Percentiles rank a stretch among this genome's conserved stretches.
Evolutionary conservation across 352 stramenopile species (phyloP).

Genomic region (Pythium aristosporum): DNA sequence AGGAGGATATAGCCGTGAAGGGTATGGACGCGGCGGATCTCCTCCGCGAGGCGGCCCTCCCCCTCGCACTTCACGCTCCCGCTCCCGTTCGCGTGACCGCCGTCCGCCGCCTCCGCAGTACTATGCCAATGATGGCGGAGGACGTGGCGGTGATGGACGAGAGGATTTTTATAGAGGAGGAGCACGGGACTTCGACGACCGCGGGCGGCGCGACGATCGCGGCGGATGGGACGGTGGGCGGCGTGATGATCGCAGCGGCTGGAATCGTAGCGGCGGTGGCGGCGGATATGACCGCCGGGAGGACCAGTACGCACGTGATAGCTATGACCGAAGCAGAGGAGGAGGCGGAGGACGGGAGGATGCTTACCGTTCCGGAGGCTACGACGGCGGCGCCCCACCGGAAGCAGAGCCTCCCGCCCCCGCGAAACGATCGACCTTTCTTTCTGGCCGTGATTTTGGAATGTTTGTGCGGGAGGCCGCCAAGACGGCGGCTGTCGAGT

Average conservation of each 20-base stretch:
- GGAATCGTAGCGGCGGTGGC: conserved; percentile 6
- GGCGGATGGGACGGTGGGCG: conserved; percentile 7
- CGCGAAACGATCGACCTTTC: conserved; percentile 12
- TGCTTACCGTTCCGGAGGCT: conserved; percentile 6
- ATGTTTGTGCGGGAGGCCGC: conserved; percentile 27
- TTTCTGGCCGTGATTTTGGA: conserved; percentile 25
- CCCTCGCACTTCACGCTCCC: conserved; percentile 15
- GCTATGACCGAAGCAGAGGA: conserved; percentile 5
- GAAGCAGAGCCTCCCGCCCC: conserved; percentile 4
- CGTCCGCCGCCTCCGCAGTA: conserved; percentile 8
- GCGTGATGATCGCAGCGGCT: not conserved
- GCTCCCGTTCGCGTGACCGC: conserved; percentile 26
- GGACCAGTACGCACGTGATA: conserved; percentile 17
- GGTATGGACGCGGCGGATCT: conserved; percentile 12
- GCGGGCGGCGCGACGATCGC: conserved; percentile 6
- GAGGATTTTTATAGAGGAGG: conserved; percentile 25
- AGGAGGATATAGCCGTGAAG: not conserved
- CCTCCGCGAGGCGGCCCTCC: conserved; percentile 5
- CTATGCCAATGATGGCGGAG: conserved; percentile 14
- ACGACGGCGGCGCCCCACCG: not conserved
- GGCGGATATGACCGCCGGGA: conserved; percentile 17
- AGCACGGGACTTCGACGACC: conserved; percentile 8
- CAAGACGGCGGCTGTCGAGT: conserved; percentile 27
- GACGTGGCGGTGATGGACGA: conserved; percentile 13
- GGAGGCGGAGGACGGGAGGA: conserved; percentile 12